Base-by-base conservation (phyloP, 2,329 filamentous ascomycete genomes). In the Epichloe sp. region DNA sequence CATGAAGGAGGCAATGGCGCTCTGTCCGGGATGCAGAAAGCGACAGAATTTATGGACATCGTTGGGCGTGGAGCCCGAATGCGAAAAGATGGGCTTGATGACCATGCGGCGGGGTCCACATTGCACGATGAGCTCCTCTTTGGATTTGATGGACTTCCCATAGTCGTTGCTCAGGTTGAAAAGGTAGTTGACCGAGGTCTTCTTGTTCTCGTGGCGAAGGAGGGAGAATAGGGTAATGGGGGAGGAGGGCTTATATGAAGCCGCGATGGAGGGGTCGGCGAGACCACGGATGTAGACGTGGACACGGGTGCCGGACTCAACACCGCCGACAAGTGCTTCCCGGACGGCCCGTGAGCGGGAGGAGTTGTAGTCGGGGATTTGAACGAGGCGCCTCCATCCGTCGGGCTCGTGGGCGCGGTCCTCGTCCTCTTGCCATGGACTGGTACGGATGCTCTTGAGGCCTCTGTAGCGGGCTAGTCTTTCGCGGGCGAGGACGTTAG, bases 11-110 rank as follows among this genome's bases (percentile, higher is more conserved):
- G 90, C 93, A 23, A 97, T 84, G 3, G 87, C 87, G 8, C 87
- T 91, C 59, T 88, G 85, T 4, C 93, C 93, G 0, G 93, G 90
- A 66, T 97, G 89, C 5, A 97, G 71, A 71, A 81, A 98, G 34
- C 91, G 85, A 67, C 88, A 86, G 69, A 89, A 97, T 68, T 98
- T 98, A 77, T 97, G 90, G 14, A 98, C 90, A 63, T 98, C 85
- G 71, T 97, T 97, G 46, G 88, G 87, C 0, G 91, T 96, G 63
- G 85, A 88, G 52, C 90, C 91, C n/a, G 80, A 76, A 63, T 87
- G 81, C 0, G 90, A 96, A 74, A 91, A 96, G 44, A 97, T 74
- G 11, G 93, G 93, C 62, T 93, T 91, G 69, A 96, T 82, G 53
- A 90, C 72, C 62, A 96, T 83, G 48, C 93, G 81, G 48, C 93